These are phyloP conservation scores for Euphorbia schlechtendalii DNA, from an alignment of 441 rosid genomes.

Conservation along the genomic window DNA sequence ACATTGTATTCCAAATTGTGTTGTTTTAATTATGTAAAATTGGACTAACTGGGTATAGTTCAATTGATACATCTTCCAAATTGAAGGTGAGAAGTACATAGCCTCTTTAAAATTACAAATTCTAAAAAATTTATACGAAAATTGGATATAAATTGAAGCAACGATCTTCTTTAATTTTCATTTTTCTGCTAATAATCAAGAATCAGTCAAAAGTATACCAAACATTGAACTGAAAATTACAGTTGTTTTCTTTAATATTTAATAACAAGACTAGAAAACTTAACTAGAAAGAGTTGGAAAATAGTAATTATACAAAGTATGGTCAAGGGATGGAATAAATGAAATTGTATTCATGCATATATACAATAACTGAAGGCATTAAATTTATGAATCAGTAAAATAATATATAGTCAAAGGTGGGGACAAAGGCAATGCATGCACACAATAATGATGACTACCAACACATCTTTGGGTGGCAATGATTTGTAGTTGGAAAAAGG, in stretches of 20 bases:
- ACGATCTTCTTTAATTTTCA: neutral
- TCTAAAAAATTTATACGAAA: too few relatives aligned
- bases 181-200: neutral
- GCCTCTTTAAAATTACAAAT: too few relatives aligned
- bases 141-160: too few relatives aligned
- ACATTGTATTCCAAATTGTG: neutral
- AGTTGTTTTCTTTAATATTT: neutral
- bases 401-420: neutral
- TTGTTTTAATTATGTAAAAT: constrained; percentile 1
- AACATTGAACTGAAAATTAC: neutral
- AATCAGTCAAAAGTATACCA: constrained; percentile 5
- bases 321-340: neutral
- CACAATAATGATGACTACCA: constrained; percentile 10
- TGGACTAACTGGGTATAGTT: too few relatives aligned
- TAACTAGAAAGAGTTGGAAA: neutral
- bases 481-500: constrained; percentile 11
- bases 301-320: neutral
- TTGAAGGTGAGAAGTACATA: too few relatives aligned
- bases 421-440: constrained; percentile 11
- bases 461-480: constrained; percentile 8
- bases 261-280: neutral
- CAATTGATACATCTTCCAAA: too few relatives aligned
- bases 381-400: neutral
- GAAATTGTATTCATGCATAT: neutral
- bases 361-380: neutral